Percentiles rank a stretch among this genome's conserved stretches.
These are phyloP conservation scores for Cyclotella kingstonii DNA, from an alignment of 108 stramenopile species.

Conservation along the genomic window DNA sequence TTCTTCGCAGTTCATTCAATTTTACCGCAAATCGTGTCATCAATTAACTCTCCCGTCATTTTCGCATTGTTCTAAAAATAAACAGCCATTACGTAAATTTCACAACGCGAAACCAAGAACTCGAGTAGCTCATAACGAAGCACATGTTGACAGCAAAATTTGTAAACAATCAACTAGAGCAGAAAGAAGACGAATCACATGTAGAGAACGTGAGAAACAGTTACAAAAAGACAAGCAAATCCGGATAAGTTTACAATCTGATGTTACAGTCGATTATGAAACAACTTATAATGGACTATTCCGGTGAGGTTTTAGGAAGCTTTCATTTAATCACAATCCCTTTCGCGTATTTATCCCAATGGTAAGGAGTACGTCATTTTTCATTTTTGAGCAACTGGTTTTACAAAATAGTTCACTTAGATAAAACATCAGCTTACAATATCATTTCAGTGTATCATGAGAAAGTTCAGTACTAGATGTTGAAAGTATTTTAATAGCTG, in stretches of 20 bases:
- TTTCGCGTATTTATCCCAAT: not conserved
- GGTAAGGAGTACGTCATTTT: too few relatives aligned
- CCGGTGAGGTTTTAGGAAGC: not conserved
- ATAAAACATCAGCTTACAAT: too few relatives aligned
- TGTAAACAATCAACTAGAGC: not conserved
- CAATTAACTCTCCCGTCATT: not conserved
- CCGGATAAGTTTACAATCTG: not conserved
- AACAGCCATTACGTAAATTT: too few relatives aligned
- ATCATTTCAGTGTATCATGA: too few relatives aligned
- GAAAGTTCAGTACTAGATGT: too few relatives aligned
- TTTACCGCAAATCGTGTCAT: conserved; percentile 1
- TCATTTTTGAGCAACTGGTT: too few relatives aligned
- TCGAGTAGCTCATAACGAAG: not conserved
- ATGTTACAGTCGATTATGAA: not conserved
- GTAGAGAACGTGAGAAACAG: conserved; percentile 5
- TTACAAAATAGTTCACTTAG: too few relatives aligned
- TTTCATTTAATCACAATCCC: not conserved
- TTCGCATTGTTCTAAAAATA: not conserved
- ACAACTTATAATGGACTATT: not conserved
- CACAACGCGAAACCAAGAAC: not conserved
- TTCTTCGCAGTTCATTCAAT: conserved; percentile 2
- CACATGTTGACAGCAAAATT: not conserved
- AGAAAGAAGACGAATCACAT: not conserved
- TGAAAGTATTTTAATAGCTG: too few relatives aligned
- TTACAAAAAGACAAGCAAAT: conserved; percentile 1